Evolutionary conservation across 768 basidiomycete genomes (phyloP).

Genomic region (Mycena sanguinolenta): DNA sequence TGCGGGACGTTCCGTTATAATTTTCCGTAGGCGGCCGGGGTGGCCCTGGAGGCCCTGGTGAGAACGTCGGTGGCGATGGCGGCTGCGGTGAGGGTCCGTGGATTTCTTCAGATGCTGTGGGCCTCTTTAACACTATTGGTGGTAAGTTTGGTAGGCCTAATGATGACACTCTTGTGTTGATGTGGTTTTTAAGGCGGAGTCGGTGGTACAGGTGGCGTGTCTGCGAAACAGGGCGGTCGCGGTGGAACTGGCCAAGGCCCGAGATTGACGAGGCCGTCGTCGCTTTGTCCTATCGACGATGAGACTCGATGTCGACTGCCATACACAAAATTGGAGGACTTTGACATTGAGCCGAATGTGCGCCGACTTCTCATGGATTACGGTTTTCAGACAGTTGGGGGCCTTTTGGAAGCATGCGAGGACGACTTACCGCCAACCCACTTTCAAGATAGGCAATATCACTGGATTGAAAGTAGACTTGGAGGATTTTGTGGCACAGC

Average conservation of each 20-base stretch:
- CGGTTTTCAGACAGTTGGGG: not conserved
- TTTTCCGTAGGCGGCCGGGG: not conserved
- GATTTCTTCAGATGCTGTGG: not conserved
- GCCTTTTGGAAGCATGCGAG: not conserved
- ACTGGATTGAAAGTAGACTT: not conserved
- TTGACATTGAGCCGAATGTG: not conserved
- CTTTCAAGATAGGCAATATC: not conserved
- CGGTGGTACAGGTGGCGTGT: not conserved
- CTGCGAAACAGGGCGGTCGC: not conserved
- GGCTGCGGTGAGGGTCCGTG: not conserved
- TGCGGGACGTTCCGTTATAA: not conserved
- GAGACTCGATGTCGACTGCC: not conserved
- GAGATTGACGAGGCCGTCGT: not conserved
- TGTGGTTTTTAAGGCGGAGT: not conserved
- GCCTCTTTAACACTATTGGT: not conserved
- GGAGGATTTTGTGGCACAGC: not conserved
- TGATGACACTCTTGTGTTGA: not conserved
- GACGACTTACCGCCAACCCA: not conserved
- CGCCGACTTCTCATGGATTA: not conserved
- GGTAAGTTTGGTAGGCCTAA: not conserved
- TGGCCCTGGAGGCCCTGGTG: not conserved
- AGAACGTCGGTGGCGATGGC: not conserved
- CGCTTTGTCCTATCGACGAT: not conserved
- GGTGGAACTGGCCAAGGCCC: not conserved
- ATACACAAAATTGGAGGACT: not conserved